Conservation (phyloP, 345 rosid species). For the Theobroma cacao region DNA sequence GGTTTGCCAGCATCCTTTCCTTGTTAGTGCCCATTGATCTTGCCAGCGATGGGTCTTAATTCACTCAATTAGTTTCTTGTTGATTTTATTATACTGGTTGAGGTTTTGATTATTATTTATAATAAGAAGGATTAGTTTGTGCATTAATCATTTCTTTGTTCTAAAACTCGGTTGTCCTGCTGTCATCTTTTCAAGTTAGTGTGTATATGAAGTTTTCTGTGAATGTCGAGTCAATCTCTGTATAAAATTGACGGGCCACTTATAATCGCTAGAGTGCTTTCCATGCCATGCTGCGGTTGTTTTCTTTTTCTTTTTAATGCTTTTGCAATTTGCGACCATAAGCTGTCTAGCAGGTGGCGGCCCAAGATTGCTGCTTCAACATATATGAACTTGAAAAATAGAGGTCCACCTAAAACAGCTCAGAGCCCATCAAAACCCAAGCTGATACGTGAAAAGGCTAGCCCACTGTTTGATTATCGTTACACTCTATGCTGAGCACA, state of each 20-base stretch:
- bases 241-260: neutral
- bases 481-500: no score
- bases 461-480: no score
- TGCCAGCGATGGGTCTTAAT: neutral
- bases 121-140: conserved; percentile 20
- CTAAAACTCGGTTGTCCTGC: neutral
- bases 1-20: conserved; percentile 96
- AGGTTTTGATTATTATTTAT: conserved; percentile 5
- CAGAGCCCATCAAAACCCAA: neutral
- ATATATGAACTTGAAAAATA: no score
- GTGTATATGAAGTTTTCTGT: conserved; percentile 6
- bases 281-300: neutral
- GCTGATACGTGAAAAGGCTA: no score
- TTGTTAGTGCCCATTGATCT: conserved; percentile 77
- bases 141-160: conserved; percentile 15
- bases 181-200: neutral
- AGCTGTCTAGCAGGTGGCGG: no score
- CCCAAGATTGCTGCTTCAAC: no score
- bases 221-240: neutral
- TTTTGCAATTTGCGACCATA: neutral
- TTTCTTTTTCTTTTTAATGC: neutral
- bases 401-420: no score
- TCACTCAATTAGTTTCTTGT: neutral
- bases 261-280: neutral
- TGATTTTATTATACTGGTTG: neutral